phyloP scores from a whole-genome alignment of 1,284 basidiomycete species.

The Mycena sp. region DNA sequence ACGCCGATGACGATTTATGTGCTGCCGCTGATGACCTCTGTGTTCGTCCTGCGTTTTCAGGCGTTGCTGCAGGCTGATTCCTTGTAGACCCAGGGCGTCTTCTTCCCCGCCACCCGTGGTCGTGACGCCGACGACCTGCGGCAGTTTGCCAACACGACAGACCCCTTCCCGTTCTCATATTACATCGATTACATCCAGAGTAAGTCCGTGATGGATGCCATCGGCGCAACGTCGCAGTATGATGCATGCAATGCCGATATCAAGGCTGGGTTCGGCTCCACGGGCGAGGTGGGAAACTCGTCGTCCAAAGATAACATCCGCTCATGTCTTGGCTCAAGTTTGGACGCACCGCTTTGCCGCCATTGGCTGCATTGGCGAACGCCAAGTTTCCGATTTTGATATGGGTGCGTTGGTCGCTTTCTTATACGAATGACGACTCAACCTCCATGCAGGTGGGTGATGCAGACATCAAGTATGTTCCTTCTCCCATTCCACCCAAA shows the following conservation, averaged over 20 bases:
- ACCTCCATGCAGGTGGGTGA: constrained; percentile 60
- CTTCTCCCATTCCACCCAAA: not conserved
- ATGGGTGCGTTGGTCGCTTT: constrained; percentile 56
- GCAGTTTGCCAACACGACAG: constrained; percentile 54
- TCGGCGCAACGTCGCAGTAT: constrained; percentile 62
- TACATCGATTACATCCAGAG: constrained; percentile 56
- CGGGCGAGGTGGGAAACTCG: constrained; percentile 47
- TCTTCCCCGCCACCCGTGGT: constrained; percentile 58
- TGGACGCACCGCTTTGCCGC: constrained; percentile 61
- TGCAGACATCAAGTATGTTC: constrained; percentile 66
- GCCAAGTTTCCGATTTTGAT: constrained; percentile 59
- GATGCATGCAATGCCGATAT: constrained; percentile 55
- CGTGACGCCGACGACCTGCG: constrained; percentile 63
- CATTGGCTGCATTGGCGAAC: constrained; percentile 60
- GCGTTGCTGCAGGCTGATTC: not conserved
- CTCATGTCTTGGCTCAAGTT: constrained; percentile 47
- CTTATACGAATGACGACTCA: not conserved
- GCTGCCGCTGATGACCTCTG: constrained; percentile 60
- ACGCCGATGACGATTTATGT: constrained; percentile 58
- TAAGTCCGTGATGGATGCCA: constrained; percentile 45
- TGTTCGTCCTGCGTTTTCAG: constrained; percentile 46
- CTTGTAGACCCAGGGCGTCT: constrained; percentile 55
- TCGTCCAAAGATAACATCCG: not conserved
- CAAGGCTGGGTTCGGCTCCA: constrained; percentile 48
- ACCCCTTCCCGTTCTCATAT: constrained; percentile 62